These are phyloP conservation scores for Dictyostelium brefeldianum DNA, from an alignment of 78 protist species.

Conservation along the genomic window DNA sequence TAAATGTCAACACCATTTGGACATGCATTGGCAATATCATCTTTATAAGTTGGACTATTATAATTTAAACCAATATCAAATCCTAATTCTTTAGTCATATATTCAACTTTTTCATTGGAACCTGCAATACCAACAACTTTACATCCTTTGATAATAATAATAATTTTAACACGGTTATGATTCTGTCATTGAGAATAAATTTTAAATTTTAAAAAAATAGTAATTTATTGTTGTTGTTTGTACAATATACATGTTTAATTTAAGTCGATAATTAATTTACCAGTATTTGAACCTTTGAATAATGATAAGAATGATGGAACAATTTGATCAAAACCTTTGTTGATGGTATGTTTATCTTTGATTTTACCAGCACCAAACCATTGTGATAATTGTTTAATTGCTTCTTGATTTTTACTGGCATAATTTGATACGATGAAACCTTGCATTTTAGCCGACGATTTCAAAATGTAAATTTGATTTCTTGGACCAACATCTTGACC, in stretches of 20 bases:
- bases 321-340: not conserved
- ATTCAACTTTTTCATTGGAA: conserved; percentile 48
- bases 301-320: not conserved
- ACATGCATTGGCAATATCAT: not conserved
- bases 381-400: not conserved
- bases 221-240: no score
- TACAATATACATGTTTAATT: no score
- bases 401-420: not conserved
- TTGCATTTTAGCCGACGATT: conserved; percentile 41
- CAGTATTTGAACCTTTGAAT: not conserved
- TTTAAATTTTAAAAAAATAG: no score
- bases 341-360: not conserved
- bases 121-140: conserved; percentile 86
- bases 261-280: not conserved
- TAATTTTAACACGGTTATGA: no score
- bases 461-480: not conserved
- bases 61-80: conserved; percentile 86
- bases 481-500: not conserved
- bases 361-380: not conserved
- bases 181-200: no score
- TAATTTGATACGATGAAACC: conserved; percentile 69
- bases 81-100: conserved; percentile 41
- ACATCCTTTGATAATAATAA: conserved; percentile 49
- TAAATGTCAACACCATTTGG: conserved; percentile 85
- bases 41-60: conserved; percentile 6